Evolutionary conservation across 1,139 yeast species (phyloP).

Genomic region (Yamadazyma taylorii): DNA sequence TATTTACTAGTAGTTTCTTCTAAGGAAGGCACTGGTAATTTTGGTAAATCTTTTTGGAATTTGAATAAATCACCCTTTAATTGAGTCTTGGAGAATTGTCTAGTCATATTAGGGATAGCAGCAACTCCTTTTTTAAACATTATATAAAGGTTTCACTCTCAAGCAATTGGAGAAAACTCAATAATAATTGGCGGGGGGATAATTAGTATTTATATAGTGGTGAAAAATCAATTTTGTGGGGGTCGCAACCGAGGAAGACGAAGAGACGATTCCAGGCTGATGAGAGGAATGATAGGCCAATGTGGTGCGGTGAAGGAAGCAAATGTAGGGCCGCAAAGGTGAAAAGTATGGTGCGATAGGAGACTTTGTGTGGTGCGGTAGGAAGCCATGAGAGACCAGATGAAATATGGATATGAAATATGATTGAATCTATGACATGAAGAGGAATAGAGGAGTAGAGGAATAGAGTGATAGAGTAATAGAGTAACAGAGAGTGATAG

Average conservation of each 20-base stretch:
- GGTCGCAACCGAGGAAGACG: constrained; percentile 3
- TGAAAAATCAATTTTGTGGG: constrained; percentile 1
- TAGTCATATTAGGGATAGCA: constrained; percentile 14
- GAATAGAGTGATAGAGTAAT: no score
- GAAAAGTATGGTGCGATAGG: no score
- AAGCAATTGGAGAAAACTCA: no score
- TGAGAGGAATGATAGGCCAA: not conserved
- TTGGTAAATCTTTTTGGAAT: constrained; percentile 74
- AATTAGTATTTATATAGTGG: not conserved
- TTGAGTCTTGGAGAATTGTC: constrained; percentile 34
- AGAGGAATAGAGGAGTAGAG: no score
- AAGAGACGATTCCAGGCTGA: not conserved
- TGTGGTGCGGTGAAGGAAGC: not conserved
- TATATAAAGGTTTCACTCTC: constrained; percentile 1
- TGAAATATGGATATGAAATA: no score
- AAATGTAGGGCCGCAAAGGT: no score
- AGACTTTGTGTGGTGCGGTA: no score
- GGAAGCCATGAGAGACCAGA: no score
- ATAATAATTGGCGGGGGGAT: no score
- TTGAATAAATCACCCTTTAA: constrained; percentile 69
- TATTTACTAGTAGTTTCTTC: constrained; percentile 71
- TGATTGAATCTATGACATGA: no score
- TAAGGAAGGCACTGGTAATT: constrained; percentile 84
- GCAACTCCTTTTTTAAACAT: constrained; percentile 11
- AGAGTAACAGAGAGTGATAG: no score